Evolutionary conservation across 306 rosid species (phyloP), one percentile per base, ranked within the genome.

Genomic region (Gleditsia sinensis): DNA sequence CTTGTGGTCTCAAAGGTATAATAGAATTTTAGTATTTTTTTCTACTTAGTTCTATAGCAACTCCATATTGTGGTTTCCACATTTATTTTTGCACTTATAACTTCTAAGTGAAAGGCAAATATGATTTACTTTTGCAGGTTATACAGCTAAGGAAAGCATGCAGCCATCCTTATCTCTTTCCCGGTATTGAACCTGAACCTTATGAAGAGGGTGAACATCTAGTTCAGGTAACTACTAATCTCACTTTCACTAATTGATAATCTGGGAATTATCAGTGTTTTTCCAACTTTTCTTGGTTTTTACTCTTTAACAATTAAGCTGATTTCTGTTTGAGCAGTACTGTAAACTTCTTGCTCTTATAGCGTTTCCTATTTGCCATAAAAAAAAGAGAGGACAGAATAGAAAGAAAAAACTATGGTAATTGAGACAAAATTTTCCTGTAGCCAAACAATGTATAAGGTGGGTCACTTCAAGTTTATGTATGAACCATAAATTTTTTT

Each of bases 151-250:
- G 98, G 76, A 94, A 94, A 87, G 84, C 94, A 60, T 88, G 98
- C 75, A 94, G 97, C 83, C 97, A 94, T 85, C 98, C 98, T 28
- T 91, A 89, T 83, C 96, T 94, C 56, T 94, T 94, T 74, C 96
- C 96, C 36, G 94, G 98, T 71, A 88, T 94, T 78, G 98, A 94
- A 88, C 96, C 98, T 5, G 98, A 94, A 86, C 98, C 98, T 9
- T 94, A 85, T 59, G 94, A 88, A 83, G 98, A 94, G 84, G 98
- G 98, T 40, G 98, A 94, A 88, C 98, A 94, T 86, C 78, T 94
- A 71, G 87, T 94, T 69, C 91, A 88, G 96, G 98, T 91, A 86
- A 61, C 36, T 62, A 23, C 24, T 40, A 20, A 43, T 33, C 39
- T 62, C 71, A 46, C 59, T 7, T 71, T 67, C 69, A 25, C 40